Evolutionary conservation across 768 basidiomycete species (phyloP), one percentile per base, ranked within the genome.

Genomic region (Suillus sp.): DNA sequence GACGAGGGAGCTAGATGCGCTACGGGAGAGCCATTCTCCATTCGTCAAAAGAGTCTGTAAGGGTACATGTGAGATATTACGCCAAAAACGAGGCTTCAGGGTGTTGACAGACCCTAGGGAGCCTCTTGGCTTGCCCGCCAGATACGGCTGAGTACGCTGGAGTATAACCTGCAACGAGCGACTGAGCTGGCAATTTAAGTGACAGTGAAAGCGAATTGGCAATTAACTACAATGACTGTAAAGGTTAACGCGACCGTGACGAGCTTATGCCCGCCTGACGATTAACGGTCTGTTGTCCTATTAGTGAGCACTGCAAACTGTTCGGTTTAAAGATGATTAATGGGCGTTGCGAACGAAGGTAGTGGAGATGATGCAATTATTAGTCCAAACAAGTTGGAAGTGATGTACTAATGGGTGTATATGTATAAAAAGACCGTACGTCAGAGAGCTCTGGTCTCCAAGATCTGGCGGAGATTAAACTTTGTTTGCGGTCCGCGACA

Each of bases 381-480:
- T 40, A 57, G 16, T 55, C 35, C 54, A 37, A 25, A 55, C 8
- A 35, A 35, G 20, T 56, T 56, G 56, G 56, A 27, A 30, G 25
- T 34, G 51, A 25, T 56, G 16, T 56, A 57, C 35, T 38, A 56
- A 55, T 22, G 35, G 34, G 54, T 10, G 54, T 37, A 53, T 32
- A 34, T 53, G 30, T 34, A 53, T 53, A 53, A 53, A 18, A 25
- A 40, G 56, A 35, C 55, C 16, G 16, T 38, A 57, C 56, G 27
- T 57, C 56, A 57, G 51, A 20, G 50, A 10, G 47, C 22, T n/a
- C n/a, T 61, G 43, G 64, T 62, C 64, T 58, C 45, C 64, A 43
- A 63, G 62, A 65, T 65, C 64, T 53, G 37, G 34, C 64, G 64
- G 64, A 65, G 64, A 65, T 65, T 56, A 42, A 65, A 65, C 14